Base-by-base conservation (phyloP, 1,284 basidiomycete species). In the Ceratobasidium sp. region DNA sequence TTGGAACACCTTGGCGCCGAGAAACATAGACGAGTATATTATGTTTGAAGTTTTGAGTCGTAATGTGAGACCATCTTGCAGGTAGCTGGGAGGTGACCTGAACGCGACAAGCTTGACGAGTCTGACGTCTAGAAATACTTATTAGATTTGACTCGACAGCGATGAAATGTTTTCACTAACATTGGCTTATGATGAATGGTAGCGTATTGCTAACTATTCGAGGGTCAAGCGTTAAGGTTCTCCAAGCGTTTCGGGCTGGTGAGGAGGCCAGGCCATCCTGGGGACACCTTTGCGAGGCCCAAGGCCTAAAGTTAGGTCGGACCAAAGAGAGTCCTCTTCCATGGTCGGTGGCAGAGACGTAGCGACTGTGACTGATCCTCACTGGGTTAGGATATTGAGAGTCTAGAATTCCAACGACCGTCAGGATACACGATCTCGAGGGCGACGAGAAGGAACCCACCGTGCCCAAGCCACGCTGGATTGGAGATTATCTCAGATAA, bases 171-270 rank as follows among this genome's bases (percentile, higher is more conserved):
- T 1, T 1, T 3, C 9, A 41, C 64, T 41, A 4, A 45, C 64
- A 67, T 55, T 67, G 64, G 36, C 45, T 43, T 9, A 53, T 39
- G 12, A 67, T 67, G 41, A 67, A 67, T 14, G 64, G 64, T 2
- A 67, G 21, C 10, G 64, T 55, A 16, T 67, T 55, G 26, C 64
- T 67, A 14, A 45, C 6, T 5, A 45, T 18, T 43, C 39, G 50
- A 45, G 52, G 64, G 16, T 67, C 64, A 14, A 53, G 64, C 4
- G 64, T 18, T 2, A 67, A 23, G 12, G 3, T 55, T 8, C 52
- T 57, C 36, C 36, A 18, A 14, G 26, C 41, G 8, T 3, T 30
- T 30, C 12, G 39, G 18, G 18, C 14, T n/a, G 39, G n/a, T 6
- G n/a, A 23, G 21, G 3, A 14, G 12, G 1, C 21, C 21, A 16